Evolutionary conservation across 805 yeast species (phyloP).

Genomic region (Zygoascus flipseniorum): DNA sequence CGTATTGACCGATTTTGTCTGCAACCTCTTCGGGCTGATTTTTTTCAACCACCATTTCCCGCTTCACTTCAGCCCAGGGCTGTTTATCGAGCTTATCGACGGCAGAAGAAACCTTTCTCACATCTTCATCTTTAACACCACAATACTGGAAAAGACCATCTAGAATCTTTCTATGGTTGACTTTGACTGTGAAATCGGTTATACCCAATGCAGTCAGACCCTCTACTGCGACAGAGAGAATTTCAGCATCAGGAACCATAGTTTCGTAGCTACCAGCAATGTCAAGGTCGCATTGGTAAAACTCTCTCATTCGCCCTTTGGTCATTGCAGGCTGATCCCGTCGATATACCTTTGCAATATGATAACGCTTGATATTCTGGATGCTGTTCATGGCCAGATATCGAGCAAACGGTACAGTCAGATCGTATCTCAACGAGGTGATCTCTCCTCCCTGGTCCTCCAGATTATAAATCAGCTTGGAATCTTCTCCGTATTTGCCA

Average conservation of each 20-base stretch:
- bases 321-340: constrained; percentile 99
- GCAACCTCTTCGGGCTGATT: constrained; percentile 88
- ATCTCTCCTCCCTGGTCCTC: constrained; percentile 99
- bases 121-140: constrained; percentile 91
- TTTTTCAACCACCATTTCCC: constrained; percentile 88
- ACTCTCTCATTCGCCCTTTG: constrained; percentile 99
- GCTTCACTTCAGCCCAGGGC: constrained; percentile 92
- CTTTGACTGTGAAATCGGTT: constrained; percentile 78
- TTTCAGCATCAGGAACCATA: constrained; percentile 96
- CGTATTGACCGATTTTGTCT: constrained; percentile 85
- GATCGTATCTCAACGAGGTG: constrained; percentile 88
- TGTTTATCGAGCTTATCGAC: constrained; percentile 93
- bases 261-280: constrained; percentile 87
- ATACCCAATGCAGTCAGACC: constrained; percentile 81
- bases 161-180: constrained; percentile 90
- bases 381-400: constrained; percentile 93
- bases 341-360: constrained; percentile 96
- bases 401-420: constrained; percentile 97
- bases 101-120: constrained; percentile 86
- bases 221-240: constrained; percentile 70
- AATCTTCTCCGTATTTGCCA: constrained; percentile 98
- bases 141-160: constrained; percentile 94
- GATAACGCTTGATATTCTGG: constrained; percentile 84
- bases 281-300: constrained; percentile 97
- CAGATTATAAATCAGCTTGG: constrained; percentile 88